Conservation (phyloP, 2,329 filamentous ascomycete genomes). For the Colletotrichum tropicicola region DNA sequence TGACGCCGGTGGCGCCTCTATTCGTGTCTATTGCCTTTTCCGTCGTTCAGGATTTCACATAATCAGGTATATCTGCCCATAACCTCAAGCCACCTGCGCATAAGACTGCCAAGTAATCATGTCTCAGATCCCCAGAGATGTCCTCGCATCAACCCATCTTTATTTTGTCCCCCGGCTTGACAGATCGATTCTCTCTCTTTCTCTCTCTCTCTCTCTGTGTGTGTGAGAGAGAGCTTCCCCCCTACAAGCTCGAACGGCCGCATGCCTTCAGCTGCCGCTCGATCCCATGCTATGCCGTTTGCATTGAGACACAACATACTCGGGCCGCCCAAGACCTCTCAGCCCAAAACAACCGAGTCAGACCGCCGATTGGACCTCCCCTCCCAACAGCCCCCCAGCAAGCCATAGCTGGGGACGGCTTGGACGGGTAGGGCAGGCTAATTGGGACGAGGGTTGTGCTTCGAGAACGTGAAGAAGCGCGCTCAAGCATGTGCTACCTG, state of each 20-base stretch:
- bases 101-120: not conserved
- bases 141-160: not conserved
- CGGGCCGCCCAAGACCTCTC: not conserved
- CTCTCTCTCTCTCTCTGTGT: not conserved
- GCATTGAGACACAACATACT: not conserved
- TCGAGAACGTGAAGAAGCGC: not conserved
- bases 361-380: not conserved
- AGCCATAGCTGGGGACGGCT: not conserved
- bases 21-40: constrained; percentile 9
- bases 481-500: not conserved
- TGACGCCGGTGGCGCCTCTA: not conserved
- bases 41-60: not conserved
- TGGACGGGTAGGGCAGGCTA: not conserved
- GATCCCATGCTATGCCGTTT: constrained; percentile 2
- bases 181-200: not conserved
- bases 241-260: not conserved
- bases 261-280: not conserved
- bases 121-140: not conserved
- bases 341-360: not conserved
- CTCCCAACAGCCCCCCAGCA: not conserved
- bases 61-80: not conserved
- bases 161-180: not conserved
- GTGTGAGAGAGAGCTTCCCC: not conserved
- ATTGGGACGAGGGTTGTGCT: no score
- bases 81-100: constrained; percentile 6